Evolutionary conservation across 2,329 filamentous ascomycete genomes (phyloP).

Genomic region (Pseudogymnoascus sp.): DNA sequence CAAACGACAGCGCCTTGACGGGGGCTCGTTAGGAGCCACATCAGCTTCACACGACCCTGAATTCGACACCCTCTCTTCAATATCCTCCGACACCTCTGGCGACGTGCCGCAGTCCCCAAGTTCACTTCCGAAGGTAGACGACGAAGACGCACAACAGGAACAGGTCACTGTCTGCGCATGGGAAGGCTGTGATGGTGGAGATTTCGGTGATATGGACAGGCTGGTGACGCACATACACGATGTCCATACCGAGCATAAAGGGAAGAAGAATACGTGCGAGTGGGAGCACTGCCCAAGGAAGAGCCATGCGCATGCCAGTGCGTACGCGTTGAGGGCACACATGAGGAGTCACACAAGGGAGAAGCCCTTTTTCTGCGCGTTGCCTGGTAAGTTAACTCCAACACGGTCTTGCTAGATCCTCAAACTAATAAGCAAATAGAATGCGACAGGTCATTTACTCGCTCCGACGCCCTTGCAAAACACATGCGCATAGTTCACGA

Average conservation of each 20-base stretch:
- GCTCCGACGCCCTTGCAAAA: conserved; percentile 91
- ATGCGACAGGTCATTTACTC: conserved; percentile 93
- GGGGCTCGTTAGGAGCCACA: conserved; percentile 18
- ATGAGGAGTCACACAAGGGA: conserved; percentile 97
- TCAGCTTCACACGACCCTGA: conserved; percentile 29
- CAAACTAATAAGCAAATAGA: conserved; percentile 43
- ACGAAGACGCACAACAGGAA: conserved; percentile 62
- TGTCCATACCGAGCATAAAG: conserved; percentile 84
- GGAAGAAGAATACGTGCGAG: conserved; percentile 98
- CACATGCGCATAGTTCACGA: conserved; percentile 99
- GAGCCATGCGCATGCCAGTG: conserved; percentile 85
- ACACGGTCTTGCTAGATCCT: not conserved
- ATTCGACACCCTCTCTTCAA: conserved; percentile 54
- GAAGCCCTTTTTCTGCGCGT: conserved; percentile 94
- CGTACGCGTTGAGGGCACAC: conserved; percentile 91
- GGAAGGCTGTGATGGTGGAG: conserved; percentile 64
- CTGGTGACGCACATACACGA: conserved; percentile 80
- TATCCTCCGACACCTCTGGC: conserved; percentile 86
- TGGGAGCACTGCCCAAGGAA: conserved; percentile 87
- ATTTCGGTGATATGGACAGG: conserved; percentile 71
- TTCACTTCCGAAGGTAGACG: conserved; percentile 48
- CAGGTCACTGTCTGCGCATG: conserved; percentile 72
- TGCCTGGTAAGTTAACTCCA: conserved; percentile 59
- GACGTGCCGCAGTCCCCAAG: conserved; percentile 66
- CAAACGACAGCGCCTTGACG: conserved; percentile 25